phyloP scores from a whole-genome alignment of 192 early-diverging fungal genomes.

The Coemansia biformis region DNA sequence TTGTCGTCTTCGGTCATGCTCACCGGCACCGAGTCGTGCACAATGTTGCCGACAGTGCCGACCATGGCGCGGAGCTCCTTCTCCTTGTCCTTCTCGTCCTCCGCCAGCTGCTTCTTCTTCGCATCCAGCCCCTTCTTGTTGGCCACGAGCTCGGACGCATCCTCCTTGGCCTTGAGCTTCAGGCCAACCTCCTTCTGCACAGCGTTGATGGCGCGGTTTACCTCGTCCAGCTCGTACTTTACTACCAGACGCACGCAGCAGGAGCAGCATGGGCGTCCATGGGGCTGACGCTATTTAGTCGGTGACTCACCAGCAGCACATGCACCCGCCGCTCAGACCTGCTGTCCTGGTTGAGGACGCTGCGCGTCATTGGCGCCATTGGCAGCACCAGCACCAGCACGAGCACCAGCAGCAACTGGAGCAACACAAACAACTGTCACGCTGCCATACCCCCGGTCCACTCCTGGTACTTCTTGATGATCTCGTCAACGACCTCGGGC shows the following conservation, averaged over 20 bases:
- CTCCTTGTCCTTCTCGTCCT: slow-evolving; percentile 74
- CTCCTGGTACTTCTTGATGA: slow-evolving; percentile 82
- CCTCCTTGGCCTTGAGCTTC: slow-evolving; percentile 89
- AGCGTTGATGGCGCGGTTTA: slow-evolving; percentile 87
- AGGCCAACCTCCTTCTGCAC: slow-evolving; percentile 85
- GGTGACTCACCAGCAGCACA: slow-evolving; percentile 3
- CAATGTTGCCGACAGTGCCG: slow-evolving; percentile 94
- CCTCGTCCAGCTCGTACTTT: slow-evolving; percentile 78
- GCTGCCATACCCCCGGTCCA: slow-evolving; percentile 70
- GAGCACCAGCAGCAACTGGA: no score
- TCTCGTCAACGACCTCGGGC: slow-evolving; percentile 84
- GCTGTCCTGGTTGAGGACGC: no score
- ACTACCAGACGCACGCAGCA: no score
- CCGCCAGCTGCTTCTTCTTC: slow-evolving; percentile 64
- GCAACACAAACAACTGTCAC: background rate
- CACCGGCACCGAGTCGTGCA: slow-evolving; percentile 84
- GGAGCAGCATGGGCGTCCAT: background rate
- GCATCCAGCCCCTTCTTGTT: slow-evolving; percentile 70
- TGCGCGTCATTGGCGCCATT: no score
- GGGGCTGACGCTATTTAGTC: slow-evolving; percentile 1
- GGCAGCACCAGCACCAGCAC: background rate
- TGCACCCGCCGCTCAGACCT: no score
- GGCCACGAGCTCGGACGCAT: slow-evolving; percentile 65
- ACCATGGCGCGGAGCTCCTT: slow-evolving; percentile 62
- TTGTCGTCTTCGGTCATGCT: slow-evolving; percentile 84